Base-by-base conservation (phyloP, 2,329 filamentous ascomycete genomes). In the Coniochaeta pulveracea region DNA sequence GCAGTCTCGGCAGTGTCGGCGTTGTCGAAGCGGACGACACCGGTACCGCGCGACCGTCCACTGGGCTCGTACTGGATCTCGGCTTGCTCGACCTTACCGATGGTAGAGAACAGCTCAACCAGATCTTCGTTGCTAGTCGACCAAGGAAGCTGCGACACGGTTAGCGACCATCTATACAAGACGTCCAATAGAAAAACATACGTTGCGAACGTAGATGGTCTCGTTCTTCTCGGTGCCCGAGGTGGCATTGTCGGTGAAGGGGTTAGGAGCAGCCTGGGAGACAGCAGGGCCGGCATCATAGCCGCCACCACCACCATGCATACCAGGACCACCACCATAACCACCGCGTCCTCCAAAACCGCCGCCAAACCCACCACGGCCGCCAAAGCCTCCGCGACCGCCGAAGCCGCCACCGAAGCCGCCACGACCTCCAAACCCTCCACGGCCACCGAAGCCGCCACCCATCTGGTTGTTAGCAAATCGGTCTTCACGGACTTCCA, bases 11-110 rank as follows among this genome's bases (percentile, higher is more conserved):
- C 86, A 41, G 86, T 93, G 7, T 88, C 78, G 11, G 75, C 63
- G 34, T 62, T 73, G 51, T 93, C 85, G 54, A 98, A 96, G 41
- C 91, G 80, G 36, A 98, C 91, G n/a, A 98, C 91, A 53, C 91
- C 91, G 38, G 84, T 91, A 43, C 91, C 91, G 43, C 86, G 82
- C 39, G 91, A 98, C 47, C 91, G 84, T 28, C 91, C 91, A 50
- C 93, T 96, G 4, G 85, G 82, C 57, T 98, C 91, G 52, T 98
- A 96, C 60, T 98, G 91, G 37, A 98, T 96, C 61, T 98, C 91
- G n/a, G 91, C 91, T 49, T 91, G 86, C 50, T 95, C 86, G 38
- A 98, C 91, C 57, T 94, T 94, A 43, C 91, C 91, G 50, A 98
- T 98, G 9, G 91, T 98, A 12, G 83, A 88, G 66, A 98, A 98